Evolutionary conservation across 2,329 filamentous ascomycete species (phyloP).

Genomic region (Sporothrix curviconia): DNA sequence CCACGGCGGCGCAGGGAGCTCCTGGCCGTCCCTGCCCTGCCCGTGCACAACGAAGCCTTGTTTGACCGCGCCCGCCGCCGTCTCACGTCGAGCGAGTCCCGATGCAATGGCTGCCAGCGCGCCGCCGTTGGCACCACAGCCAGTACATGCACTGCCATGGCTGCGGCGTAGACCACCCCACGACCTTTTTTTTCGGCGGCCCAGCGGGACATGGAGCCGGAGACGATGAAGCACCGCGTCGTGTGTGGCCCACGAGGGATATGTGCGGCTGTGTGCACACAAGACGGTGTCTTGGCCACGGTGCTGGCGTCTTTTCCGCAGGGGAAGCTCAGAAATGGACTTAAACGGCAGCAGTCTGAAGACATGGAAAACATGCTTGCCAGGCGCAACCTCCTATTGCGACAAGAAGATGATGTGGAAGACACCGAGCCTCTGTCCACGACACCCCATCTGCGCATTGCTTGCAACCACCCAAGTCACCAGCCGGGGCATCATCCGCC

Average conservation of each 20-base stretch:
- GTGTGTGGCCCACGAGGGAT: neutral
- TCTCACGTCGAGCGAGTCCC: too few relatives aligned
- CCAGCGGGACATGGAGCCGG: neutral
- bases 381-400: too few relatives aligned
- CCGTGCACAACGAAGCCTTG: neutral
- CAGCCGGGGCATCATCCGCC: slow-evolving; percentile 1
- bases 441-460: neutral
- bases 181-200: neutral
- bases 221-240: neutral
- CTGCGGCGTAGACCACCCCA: neutral
- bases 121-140: too few relatives aligned
- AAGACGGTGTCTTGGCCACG: neutral
- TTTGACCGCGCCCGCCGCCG: too few relatives aligned
- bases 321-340: neutral
- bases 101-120: too few relatives aligned
- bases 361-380: neutral
- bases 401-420: neutral
- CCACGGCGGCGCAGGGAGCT: too few relatives aligned
- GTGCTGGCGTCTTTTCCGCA: neutral
- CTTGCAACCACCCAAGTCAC: slow-evolving; percentile 7
- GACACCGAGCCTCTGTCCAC: neutral
- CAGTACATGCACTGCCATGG: neutral
- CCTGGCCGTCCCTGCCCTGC: neutral
- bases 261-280: neutral
- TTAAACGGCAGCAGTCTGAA: too few relatives aligned